phyloP scores from a whole-genome alignment of 73 alveolate genomes.

The Paramecium tetraurelia region DNA sequence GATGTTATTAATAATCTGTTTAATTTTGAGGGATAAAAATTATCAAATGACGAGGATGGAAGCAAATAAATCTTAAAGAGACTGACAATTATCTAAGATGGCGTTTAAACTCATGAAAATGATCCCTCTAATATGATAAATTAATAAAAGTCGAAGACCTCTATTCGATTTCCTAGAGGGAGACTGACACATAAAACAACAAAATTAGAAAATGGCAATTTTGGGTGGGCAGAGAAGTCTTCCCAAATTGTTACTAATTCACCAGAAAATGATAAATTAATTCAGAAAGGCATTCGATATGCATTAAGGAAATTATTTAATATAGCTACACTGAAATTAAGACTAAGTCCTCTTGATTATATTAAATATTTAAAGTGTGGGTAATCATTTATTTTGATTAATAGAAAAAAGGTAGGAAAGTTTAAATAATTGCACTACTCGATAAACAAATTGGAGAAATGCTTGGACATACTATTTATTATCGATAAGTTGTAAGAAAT shows the following conservation, averaged over 20 bases:
- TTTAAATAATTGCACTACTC: not conserved
- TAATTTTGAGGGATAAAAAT: constrained; percentile 1
- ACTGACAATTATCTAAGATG: not conserved
- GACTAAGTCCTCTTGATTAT: not conserved
- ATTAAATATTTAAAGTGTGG: not conserved
- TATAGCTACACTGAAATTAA: not conserved
- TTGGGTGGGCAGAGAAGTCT: not conserved
- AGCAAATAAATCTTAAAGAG: not conserved
- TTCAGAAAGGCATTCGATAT: not conserved
- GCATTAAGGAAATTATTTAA: not conserved
- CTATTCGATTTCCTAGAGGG: not conserved
- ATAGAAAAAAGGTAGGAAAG: not conserved
- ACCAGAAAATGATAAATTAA: constrained; percentile 1
- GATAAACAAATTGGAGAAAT: constrained; percentile 26
- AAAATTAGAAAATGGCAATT: not conserved
- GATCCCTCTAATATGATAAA: not conserved
- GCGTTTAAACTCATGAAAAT: not conserved
- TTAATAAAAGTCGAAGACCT: not conserved
- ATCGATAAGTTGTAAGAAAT: constrained; percentile 52
- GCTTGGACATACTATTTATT: constrained; percentile 39
- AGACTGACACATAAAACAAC: not conserved
- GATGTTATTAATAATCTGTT: not conserved
- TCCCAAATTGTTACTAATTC: not conserved
- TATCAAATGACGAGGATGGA: not conserved
- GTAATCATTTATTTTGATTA: not conserved